Evolutionary conservation across 2,329 filamentous ascomycete species (phyloP).

Genomic region (Colletotrichum cordylinicola): DNA sequence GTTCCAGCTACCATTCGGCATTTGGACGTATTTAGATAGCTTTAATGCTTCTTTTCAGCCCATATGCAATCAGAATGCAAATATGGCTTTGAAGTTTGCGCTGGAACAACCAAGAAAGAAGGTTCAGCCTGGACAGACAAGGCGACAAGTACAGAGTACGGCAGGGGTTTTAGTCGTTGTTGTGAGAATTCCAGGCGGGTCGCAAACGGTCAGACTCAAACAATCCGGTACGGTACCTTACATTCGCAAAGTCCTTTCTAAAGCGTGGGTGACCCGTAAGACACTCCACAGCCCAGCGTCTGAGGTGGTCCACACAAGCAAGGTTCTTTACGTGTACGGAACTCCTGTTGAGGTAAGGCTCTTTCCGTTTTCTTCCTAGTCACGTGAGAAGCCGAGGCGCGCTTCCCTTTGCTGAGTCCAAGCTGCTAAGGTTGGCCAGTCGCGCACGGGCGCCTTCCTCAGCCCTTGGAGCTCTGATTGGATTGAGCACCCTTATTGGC

Average conservation of each 20-base stretch:
- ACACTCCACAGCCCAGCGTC: background rate
- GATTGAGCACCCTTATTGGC: slow-evolving; percentile 14
- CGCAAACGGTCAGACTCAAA: background rate
- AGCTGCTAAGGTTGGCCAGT: background rate
- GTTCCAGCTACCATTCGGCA: background rate
- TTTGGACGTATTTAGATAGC: background rate
- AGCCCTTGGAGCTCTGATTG: slow-evolving; percentile 14
- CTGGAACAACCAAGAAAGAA: background rate
- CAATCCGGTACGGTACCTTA: background rate
- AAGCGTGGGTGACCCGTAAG: background rate
- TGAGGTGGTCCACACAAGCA: background rate
- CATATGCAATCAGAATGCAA: background rate
- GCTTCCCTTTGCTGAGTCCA: background rate
- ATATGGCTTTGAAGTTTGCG: background rate
- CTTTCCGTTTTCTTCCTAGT: background rate
- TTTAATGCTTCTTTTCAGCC: background rate
- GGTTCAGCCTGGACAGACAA: background rate
- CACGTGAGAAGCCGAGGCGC: background rate
- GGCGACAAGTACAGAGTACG: background rate
- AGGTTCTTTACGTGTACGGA: background rate
- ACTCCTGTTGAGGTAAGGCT: background rate
- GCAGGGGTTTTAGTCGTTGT: background rate
- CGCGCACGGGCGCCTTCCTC: background rate
- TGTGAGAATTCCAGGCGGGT: background rate
- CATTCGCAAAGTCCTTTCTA: background rate